Evolutionary conservation across 2,329 filamentous ascomycete genomes (phyloP), one percentile per base, ranked within the genome.

Genomic region (Hypoxylon sp.): DNA sequence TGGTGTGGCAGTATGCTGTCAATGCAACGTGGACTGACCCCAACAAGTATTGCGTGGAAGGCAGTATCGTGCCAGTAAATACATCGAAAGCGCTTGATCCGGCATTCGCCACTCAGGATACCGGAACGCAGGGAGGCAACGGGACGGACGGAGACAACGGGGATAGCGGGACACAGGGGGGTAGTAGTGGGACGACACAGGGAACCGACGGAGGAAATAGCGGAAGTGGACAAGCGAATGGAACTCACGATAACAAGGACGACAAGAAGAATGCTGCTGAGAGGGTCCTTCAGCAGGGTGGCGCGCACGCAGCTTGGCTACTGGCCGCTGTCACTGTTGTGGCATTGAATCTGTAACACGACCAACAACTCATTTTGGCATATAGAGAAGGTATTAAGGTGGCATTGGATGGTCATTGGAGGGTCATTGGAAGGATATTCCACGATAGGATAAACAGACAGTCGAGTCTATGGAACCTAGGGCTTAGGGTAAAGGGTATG

Each of bases 1-100:
- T 76, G 4, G 77, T 79, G 7, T 86, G 84, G 84, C 76, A 80
- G 71, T 73, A 77, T 53, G 79, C 77, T 7, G 79, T 78, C 46
- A 77, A 79, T 46, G 80, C 79, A 0, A 79, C 79, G 0, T 82
- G 80, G 79, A 74, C 61, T 25, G 76, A 79, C 35, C 76, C 78
- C 10, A 71, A 48, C 11, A 51, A 57, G 50, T 75, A 76, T 56
- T 81, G 80, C 69, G 80, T 81, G 6, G 70, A 74, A 35, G 78
- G 76, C 20, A 81, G 78, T 63, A 61, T 72, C 50, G 70, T 75
- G 13, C 61, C 67, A 11, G 66, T 75, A 7, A 75, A 72, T 33
- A 66, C 51, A 44, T 31, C 62, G 2, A 48, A 54, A 44, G 44
- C 56, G 2, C 17, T 73, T n/a, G 75, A 77, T 27, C 73, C 75